Percentiles rank a stretch among this genome's conserved stretches.
These are phyloP conservation scores for Cryptosporidium canis DNA, from an alignment of 169 alveolate species.

Conservation along the genomic window DNA sequence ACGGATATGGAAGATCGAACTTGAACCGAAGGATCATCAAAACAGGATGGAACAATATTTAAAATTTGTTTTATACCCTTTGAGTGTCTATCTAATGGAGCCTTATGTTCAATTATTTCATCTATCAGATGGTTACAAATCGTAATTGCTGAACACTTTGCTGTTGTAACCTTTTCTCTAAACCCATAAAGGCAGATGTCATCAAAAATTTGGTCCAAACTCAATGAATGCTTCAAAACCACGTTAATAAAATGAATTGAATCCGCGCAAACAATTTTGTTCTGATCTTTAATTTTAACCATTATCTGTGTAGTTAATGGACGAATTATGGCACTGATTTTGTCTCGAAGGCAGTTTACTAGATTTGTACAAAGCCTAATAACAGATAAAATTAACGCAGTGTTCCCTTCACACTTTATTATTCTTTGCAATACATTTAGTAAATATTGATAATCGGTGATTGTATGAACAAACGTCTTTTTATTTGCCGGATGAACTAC, in stretches of 20 bases:
- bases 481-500: not conserved
- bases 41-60: constrained; percentile 32
- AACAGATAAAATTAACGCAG: constrained; percentile 45
- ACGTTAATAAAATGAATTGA: constrained; percentile 12
- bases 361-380: constrained; percentile 15
- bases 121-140: constrained; percentile 45
- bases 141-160: constrained; percentile 68
- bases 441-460: constrained; percentile 41
- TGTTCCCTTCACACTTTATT: constrained; percentile 44
- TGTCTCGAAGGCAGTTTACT: constrained; percentile 20
- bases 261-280: constrained; percentile 41
- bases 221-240: not conserved
- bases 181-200: constrained; percentile 31
- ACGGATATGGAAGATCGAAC: constrained; percentile 54
- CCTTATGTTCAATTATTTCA: constrained; percentile 1
- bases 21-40: constrained; percentile 51
- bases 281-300: constrained; percentile 55
- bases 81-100: constrained; percentile 10
- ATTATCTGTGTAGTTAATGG: constrained; percentile 35
- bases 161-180: constrained; percentile 36
- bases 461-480: constrained; percentile 1
- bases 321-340: constrained; percentile 18
- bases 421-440: constrained; percentile 33
- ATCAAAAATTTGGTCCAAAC: constrained; percentile 50
- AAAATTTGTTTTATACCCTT: constrained; percentile 49